phyloP scores from a whole-genome alignment of 768 basidiomycete species.

The Agrocybe pediades region DNA sequence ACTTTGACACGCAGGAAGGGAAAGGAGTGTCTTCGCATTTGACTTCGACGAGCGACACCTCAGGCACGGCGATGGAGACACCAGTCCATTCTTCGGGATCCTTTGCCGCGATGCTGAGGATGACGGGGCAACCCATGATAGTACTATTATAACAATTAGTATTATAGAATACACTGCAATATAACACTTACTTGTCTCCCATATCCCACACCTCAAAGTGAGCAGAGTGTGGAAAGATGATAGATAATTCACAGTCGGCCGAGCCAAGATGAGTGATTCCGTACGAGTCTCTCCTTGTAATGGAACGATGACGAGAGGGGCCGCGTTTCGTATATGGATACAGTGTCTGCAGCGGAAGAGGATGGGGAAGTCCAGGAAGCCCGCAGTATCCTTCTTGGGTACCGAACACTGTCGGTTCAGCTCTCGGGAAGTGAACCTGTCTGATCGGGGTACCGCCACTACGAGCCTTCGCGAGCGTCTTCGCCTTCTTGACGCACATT shows the following conservation, averaged over 20 bases:
- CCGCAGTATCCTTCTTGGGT: not conserved
- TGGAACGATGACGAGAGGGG: constrained; percentile 1
- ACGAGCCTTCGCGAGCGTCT: constrained; percentile 16
- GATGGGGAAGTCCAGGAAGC: constrained; percentile 15
- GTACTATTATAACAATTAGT: constrained; percentile 21
- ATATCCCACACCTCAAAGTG: constrained; percentile 40
- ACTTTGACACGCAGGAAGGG: constrained; percentile 16
- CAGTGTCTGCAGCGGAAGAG: constrained; percentile 18
- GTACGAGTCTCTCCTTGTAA: constrained; percentile 20
- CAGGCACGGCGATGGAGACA: constrained; percentile 32
- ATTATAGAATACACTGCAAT: not conserved
- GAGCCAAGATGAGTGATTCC: constrained; percentile 28
- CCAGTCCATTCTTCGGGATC: constrained; percentile 27
- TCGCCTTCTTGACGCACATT: constrained; percentile 26
- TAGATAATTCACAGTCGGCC: constrained; percentile 26
- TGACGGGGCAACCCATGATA: constrained; percentile 27
- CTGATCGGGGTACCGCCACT: constrained; percentile 3
- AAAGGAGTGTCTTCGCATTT: constrained; percentile 27
- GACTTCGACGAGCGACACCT: constrained; percentile 33
- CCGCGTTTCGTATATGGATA: constrained; percentile 15
- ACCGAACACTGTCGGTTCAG: not conserved
- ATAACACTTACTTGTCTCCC: constrained; percentile 29
- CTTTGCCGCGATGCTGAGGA: constrained; percentile 33
- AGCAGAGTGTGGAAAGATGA: constrained; percentile 29
- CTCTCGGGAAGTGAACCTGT: not conserved